Evolutionary conservation across 352 stramenopile genomes (phyloP), one percentile per base, ranked within the genome.

Genomic region (Globisporangium ultimum): DNA sequence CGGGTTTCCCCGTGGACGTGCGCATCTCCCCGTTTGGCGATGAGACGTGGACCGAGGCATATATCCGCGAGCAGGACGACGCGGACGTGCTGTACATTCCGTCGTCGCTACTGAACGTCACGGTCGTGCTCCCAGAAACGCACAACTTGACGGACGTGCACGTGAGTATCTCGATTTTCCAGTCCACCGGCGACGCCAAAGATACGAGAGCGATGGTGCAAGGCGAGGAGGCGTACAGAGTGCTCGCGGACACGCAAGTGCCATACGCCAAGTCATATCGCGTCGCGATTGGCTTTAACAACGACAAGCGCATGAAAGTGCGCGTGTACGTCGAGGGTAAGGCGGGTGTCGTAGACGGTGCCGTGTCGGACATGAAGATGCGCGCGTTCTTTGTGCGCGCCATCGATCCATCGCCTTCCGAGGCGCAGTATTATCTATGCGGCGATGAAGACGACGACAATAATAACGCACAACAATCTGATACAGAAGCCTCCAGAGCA

Each of bases 51-150:
- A 51, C 48, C 15, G 51, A 56, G 15, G 18, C 20, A 45, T 13
- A 45, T n/a, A 34, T 58, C 17, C 43, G 67, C n/a, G 20, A 2
- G 20, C 46, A 46, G n/a, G 43, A 22, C 22, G 17, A 20, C 15
- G 15, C 43, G 3, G 47, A 46, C 13, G 43, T 61, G 45, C 59
- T 80, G 21, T 60, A 53, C 51, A 58, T 80, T 3, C 61, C 66
- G 22, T 77, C 68, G 22, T 58, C 66, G 14, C 60, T 80, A 45
- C 40, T 80, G n/a, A 67, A 70, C 50, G 21, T 80, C 12, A 67
- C 58, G 8, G 56, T 80, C 1, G 40, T 34, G 6, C 47, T 77
- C 1, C 68, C 71, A 3, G 48, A 22, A 6, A 14, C 38, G 53
- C 63, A 11, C 56, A 61, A 42, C 49, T 54, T 47, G 53, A 69